Conservation (phyloP, 805 yeast genomes). For the Starmerella cellae region DNA sequence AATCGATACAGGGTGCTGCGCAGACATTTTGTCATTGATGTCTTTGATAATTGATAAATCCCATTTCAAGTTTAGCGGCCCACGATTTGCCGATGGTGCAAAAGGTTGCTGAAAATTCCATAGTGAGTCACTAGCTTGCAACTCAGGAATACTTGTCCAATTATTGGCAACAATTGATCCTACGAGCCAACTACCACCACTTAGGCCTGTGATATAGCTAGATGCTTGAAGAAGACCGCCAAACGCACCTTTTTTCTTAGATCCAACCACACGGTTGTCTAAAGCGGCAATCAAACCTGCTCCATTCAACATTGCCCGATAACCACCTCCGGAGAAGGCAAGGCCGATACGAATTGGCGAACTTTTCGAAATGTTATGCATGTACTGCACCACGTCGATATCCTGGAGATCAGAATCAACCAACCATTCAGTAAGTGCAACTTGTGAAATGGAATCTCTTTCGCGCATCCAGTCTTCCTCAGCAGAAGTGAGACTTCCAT, state of each 20-base stretch:
- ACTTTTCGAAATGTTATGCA: not conserved
- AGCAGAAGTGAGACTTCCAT: not conserved
- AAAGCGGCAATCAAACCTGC: constrained; percentile 74
- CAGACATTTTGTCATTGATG: constrained; percentile 40
- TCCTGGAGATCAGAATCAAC: constrained; percentile 35
- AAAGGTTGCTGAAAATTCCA: constrained; percentile 62
- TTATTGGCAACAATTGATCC: constrained; percentile 56
- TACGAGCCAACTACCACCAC: constrained; percentile 78
- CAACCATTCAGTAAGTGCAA: constrained; percentile 33
- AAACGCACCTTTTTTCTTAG: constrained; percentile 46
- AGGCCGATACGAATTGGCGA: constrained; percentile 36
- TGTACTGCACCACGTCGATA: constrained; percentile 33
- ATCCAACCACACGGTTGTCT: constrained; percentile 53
- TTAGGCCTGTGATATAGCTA: constrained; percentile 60
- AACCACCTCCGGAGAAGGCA: constrained; percentile 76
- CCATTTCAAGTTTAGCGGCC: constrained; percentile 38
- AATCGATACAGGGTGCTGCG: constrained; percentile 55
- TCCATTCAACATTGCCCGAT: constrained; percentile 74
- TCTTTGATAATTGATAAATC: constrained; percentile 32
- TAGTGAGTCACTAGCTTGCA: constrained; percentile 36
- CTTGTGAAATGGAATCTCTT: constrained; percentile 25
- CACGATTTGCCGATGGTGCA: constrained; percentile 48
- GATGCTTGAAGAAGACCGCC: constrained; percentile 65
- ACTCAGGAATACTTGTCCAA: constrained; percentile 56
- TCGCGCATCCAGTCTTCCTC: constrained; percentile 24